These are phyloP conservation scores for Pythium chondricola DNA, from an alignment of 352 stramenopile genomes.

Conservation along the genomic window DNA sequence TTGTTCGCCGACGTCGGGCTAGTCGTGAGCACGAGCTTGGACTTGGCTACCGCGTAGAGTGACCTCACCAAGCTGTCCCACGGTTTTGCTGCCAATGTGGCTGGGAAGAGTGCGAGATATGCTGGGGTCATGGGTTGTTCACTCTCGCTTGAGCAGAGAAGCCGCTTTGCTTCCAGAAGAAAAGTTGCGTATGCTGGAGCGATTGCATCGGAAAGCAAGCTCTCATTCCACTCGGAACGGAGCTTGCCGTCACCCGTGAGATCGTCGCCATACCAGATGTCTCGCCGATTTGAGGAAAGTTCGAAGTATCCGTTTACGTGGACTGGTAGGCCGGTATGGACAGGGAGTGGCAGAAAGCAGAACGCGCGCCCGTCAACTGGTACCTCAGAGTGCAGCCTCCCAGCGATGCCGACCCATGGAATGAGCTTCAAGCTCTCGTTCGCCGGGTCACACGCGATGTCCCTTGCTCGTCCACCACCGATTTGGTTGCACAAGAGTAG, in stretches of 20 bases:
- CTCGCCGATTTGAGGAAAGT: slow-evolving; percentile 81
- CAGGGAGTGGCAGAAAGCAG: slow-evolving; percentile 91
- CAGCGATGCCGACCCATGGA: slow-evolving; percentile 83
- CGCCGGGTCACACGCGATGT: slow-evolving; percentile 64
- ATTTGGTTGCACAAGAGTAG: slow-evolving; percentile 89
- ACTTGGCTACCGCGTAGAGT: slow-evolving; percentile 47
- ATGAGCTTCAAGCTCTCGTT: slow-evolving; percentile 83
- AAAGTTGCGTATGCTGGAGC: slow-evolving; percentile 70
- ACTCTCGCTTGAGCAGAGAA: no score
- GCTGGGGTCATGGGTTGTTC: slow-evolving; percentile 34
- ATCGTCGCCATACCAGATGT: slow-evolving; percentile 82
- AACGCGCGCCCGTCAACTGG: slow-evolving; percentile 73
- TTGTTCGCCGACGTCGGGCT: slow-evolving; percentile 17
- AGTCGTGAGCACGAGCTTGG: slow-evolving; percentile 37
- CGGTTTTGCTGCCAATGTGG: slow-evolving; percentile 32
- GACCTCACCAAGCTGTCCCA: slow-evolving; percentile 47
- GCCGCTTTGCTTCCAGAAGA: slow-evolving; percentile 38
- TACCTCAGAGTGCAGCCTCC: no score
- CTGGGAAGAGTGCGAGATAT: slow-evolving; percentile 34
- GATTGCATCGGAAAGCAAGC: slow-evolving; percentile 61
- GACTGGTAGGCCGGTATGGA: slow-evolving; percentile 81
- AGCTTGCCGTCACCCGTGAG: slow-evolving; percentile 77
- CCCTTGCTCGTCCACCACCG: slow-evolving; percentile 64
- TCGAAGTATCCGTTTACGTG: slow-evolving; percentile 94
- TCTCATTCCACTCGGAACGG: slow-evolving; percentile 71